These are phyloP conservation scores for Geotrichum citri-aurantii DNA, from an alignment of 1,139 yeast genomes.

Conservation along the genomic window DNA sequence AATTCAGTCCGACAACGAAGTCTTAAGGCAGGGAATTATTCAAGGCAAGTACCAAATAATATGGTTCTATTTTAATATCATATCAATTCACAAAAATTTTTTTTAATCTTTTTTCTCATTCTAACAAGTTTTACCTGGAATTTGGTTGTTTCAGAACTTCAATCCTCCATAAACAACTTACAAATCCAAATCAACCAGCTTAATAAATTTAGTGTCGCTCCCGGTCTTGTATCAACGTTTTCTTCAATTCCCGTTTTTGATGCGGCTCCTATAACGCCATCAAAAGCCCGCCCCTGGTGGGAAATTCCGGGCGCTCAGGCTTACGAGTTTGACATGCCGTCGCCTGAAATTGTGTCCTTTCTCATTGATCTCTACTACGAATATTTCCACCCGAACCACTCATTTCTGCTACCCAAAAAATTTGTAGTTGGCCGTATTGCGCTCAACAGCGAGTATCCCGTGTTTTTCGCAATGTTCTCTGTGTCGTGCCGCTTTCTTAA, in stretches of 20 bases:
- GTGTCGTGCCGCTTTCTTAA: slow-evolving; percentile 38
- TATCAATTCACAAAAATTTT: no score
- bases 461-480: slow-evolving; percentile 47
- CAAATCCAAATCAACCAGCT: not conserved
- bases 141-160: not conserved
- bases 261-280: not conserved
- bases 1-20: not conserved
- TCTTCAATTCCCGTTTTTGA: not conserved
- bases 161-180: not conserved
- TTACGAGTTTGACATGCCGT: slow-evolving; percentile 40
- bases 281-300: not conserved
- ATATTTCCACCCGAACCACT: slow-evolving; percentile 44
- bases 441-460: slow-evolving; percentile 38
- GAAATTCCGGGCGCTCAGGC: not conserved
- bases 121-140: not conserved
- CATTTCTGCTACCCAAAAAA: slow-evolving; percentile 43
- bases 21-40: not conserved
- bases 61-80: no score
- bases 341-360: slow-evolving; percentile 37
- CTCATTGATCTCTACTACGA: slow-evolving; percentile 47
- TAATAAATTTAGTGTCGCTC: not conserved
- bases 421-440: slow-evolving; percentile 38
- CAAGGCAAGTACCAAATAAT: not conserved
- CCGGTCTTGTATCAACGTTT: not conserved
- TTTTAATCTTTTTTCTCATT: no score